phyloP scores from a whole-genome alignment of 805 yeast species.

The Suhomyces pyralidae region DNA sequence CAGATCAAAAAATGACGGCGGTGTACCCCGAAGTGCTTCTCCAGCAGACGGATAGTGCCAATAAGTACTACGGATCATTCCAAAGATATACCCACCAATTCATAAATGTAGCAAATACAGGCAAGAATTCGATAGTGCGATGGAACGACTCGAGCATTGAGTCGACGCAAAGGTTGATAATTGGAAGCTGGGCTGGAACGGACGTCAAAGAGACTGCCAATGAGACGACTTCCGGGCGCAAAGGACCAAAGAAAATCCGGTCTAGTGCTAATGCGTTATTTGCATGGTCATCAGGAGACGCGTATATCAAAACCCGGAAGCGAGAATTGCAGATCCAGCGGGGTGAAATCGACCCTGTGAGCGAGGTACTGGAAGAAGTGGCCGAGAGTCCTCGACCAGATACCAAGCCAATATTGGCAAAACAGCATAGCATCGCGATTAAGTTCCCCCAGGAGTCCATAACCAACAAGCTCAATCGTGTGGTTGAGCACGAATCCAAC shows the following conservation, averaged over 20 bases:
- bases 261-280: constrained; percentile 32
- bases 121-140: constrained; percentile 19
- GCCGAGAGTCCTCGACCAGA: background rate
- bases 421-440: constrained; percentile 3
- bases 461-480: constrained; percentile 22
- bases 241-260: constrained; percentile 6
- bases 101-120: constrained; percentile 13
- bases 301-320: constrained; percentile 33
- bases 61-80: constrained; percentile 28
- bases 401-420: background rate
- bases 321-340: constrained; percentile 17
- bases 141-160: constrained; percentile 31
- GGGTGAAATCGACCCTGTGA: constrained; percentile 4
- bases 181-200: constrained; percentile 22
- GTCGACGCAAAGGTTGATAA: constrained; percentile 14
- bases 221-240: background rate
- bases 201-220: background rate
- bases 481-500: constrained; percentile 36
- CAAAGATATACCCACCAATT: constrained; percentile 38
- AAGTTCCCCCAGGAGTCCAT: constrained; percentile 18
- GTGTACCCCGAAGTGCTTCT: constrained; percentile 35
- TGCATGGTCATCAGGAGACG: constrained; percentile 43
- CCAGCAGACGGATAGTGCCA: constrained; percentile 27
- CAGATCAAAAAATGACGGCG: background rate
- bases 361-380: background rate